Base-by-base conservation (phyloP, 2,329 filamentous ascomycete species). In the Penicillium sp. region DNA sequence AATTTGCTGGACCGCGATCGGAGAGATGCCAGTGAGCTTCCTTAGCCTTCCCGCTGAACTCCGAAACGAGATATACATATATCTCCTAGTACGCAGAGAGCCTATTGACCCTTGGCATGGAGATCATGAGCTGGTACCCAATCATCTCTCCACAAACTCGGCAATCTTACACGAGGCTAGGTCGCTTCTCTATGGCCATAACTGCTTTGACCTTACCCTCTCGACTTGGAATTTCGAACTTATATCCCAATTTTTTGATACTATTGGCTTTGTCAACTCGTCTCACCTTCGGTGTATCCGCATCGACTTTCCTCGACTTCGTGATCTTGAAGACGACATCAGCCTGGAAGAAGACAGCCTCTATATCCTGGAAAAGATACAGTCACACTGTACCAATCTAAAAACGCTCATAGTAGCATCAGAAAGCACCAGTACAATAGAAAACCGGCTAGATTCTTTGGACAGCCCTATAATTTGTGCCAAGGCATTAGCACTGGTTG, bases 401-500 rank as follows among this genome's bases (percentile, higher is more conserved):
- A 42, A 36, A 37, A 43, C 1, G 30, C 16, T 54, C 38, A 43
- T 37, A 19, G 19, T 7, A n/a, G 9, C 50, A 5, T 1, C 41
- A 26, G 9, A 33, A n/a, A 45, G n/a, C 41, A 45, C 31, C 10
- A 31, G 4, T 35, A 10, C 12, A 2, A 28, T 53, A 35, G 42
- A 53, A 41, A 9, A 38, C 33, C 22, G 7, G 33, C 19, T 46
- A 7, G 33, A 31, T 31, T 46, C 41, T 22, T n/a, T 46, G 16
- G 35, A 46, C 41, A 40, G 26, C 22, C 41, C 33, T 26, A 25
- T 8, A 2, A 40, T 46, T 25, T 31, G 33, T 40, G 46, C 42
- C 35, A 52, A 55, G 38, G 62, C 58, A 12, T 57, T 67, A 16
- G 33, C 17, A 19, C 36, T 63, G 12, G 46, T 65, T 22, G 31